A percentile compares a stretch with the other conserved stretches of the same genome.
These are phyloP conservation scores for Microdochium bolleyi DNA, from an alignment of 2,329 filamentous ascomycete genomes.

Conservation along the genomic window DNA sequence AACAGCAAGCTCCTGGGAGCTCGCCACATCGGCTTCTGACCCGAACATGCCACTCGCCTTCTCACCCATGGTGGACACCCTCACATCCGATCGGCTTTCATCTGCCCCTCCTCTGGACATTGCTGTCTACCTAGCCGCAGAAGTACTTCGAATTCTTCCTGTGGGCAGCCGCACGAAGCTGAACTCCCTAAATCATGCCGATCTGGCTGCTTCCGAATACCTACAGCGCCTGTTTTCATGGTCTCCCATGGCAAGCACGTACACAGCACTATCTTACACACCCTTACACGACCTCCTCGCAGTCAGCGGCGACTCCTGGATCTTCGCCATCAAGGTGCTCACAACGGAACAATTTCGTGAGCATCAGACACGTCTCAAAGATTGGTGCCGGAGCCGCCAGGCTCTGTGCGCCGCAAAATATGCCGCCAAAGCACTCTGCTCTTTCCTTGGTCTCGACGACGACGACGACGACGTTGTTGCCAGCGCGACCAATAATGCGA, in stretches of 20 bases:
- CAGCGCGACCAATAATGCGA: conserved; percentile 9
- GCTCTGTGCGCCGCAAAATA: conserved; percentile 31
- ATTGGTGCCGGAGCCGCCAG: conserved; percentile 25
- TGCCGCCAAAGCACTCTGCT: conserved; percentile 42
- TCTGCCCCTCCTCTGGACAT: neutral
- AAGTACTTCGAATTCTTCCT: conserved; percentile 14
- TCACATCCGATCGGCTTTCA: neutral
- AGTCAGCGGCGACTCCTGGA: conserved; percentile 50
- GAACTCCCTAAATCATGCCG: conserved; percentile 9
- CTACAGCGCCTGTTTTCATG: conserved; percentile 33
- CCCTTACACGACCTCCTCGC: conserved; percentile 50
- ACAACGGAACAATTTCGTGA: conserved; percentile 33
- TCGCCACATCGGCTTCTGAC: conserved; percentile 15
- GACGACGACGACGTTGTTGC: neutral
- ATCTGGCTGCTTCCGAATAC: conserved; percentile 15
- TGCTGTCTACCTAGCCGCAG: conserved; percentile 17
- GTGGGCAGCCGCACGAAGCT: conserved; percentile 6
- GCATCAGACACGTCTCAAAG: conserved; percentile 35
- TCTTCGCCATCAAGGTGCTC: conserved; percentile 46
- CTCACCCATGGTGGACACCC: neutral
- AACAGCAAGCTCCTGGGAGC: conserved; percentile 36
- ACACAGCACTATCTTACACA: conserved; percentile 48
- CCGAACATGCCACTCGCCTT: conserved; percentile 21
- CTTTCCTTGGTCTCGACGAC: conserved; percentile 24
- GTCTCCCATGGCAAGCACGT: conserved; percentile 40